These are phyloP conservation scores for Aurifilum marmelostoma DNA, from an alignment of 2,329 filamentous ascomycete species.

Conservation along the genomic window DNA sequence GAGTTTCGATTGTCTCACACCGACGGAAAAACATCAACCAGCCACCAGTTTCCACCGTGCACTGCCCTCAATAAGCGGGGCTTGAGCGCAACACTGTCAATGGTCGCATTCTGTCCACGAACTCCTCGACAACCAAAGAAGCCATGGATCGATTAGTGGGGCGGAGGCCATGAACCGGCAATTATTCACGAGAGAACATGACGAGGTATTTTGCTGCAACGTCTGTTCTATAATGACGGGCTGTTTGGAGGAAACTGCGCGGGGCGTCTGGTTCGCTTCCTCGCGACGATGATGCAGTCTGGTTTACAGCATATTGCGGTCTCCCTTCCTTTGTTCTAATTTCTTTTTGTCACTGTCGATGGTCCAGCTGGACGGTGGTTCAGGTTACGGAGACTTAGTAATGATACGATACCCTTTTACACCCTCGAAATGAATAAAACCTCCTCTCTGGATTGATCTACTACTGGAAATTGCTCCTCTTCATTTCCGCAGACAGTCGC, in stretches of 20 bases:
- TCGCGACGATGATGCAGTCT: constrained; percentile 11
- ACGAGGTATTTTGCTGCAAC: not conserved
- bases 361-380: constrained; percentile 9
- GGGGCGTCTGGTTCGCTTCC: constrained; percentile 11
- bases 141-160: not conserved
- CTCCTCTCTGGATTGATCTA: not conserved
- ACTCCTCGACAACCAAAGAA: not conserved
- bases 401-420: constrained; percentile 30
- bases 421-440: not conserved
- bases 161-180: not conserved
- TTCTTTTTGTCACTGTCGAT: not conserved
- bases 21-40: not conserved
- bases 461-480: not conserved
- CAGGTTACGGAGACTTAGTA: constrained; percentile 24
- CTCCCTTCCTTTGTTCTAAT: constrained; percentile 5
- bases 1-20: not conserved
- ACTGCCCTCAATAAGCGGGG: constrained; percentile 2
- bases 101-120: not conserved
- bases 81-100: not conserved
- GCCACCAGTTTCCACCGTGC: constrained; percentile 5
- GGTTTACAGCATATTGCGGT: constrained; percentile 19
- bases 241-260: not conserved
- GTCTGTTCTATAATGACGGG: constrained; percentile 4
- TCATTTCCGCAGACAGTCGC: not conserved
- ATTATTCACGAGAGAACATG: constrained; percentile 1